Base-by-base conservation (phyloP, 306 rosid genomes). In the Trifolium subterraneum region DNA sequence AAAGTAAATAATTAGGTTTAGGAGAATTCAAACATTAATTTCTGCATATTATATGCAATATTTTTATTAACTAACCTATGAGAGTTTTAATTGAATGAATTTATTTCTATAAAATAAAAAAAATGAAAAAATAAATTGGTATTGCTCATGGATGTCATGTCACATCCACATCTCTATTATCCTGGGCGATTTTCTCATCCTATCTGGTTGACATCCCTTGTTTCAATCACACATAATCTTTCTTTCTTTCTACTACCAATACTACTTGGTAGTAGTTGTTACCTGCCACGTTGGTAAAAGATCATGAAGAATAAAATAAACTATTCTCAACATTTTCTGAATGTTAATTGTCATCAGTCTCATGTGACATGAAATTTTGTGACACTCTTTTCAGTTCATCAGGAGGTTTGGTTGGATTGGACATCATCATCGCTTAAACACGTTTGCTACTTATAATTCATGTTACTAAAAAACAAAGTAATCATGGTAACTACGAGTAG, bases 121-220 rank as follows among this genome's bases (percentile, higher is more conserved):
- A n/a, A n/a, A n/a, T n/a, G n/a, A n/a, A n/a, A n/a, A n/a, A n/a
- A n/a, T n/a, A n/a, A n/a, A n/a, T n/a, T n/a, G n/a, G n/a, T n/a
- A n/a, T n/a, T n/a, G n/a, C n/a, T n/a, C n/a, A n/a, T n/a, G n/a
- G n/a, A n/a, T n/a, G n/a, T n/a, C n/a, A n/a, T n/a, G n/a, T n/a
- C n/a, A n/a, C n/a, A n/a, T n/a, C n/a, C n/a, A n/a, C n/a, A n/a
- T n/a, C n/a, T n/a, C n/a, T n/a, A n/a, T n/a, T n/a, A n/a, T n/a
- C n/a, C n/a, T n/a, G n/a, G n/a, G n/a, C n/a, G 77, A 89, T 89
- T 79, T 39, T 64, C 51, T 36, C 51, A 38, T 36, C 82, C 88
- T 86, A 81, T 86, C 83, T 85, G 79, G 75, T 86, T 87, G 78
- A 81, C n/a, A n/a, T n/a, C n/a, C n/a, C 91, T 88, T 89, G 89